Base-by-base conservation (phyloP, 2,329 filamentous ascomycete species). In the Fusarium ambrosium region DNA sequence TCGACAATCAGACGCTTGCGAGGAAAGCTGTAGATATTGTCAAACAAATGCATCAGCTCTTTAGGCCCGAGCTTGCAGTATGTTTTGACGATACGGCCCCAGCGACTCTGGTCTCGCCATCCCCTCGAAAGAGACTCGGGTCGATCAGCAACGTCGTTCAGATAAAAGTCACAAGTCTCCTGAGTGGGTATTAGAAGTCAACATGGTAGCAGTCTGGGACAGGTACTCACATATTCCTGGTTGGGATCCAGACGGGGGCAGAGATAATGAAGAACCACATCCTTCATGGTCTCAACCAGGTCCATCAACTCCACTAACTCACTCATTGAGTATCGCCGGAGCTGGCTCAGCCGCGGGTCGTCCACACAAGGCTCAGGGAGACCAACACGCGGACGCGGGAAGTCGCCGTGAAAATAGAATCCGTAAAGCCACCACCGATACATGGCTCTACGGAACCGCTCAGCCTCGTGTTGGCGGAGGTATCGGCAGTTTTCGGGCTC, bases 371-470 rank as follows among this genome's bases (percentile, higher is more conserved):
- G 82, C 68, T 84, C 83, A 0, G 84, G 84, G 53, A 83, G 79
- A 2, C 82, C 83, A 45, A 80, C 65, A 10, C 82, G 81, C 5
- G 84, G 84, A 29, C 81, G 79, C 11, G 81, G 83, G 39, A 81
- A 80, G 36, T 85, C 84, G 13, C 85, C 85, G 56, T 90, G 88
- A 68, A 89, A 89, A 69, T 88, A 86, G 37, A 84, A 84, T 8
- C 87, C 83, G 71, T 87, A 90, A 5, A 88, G 82, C 87, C 88
- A 89, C 88, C 88, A 90, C 36, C 83, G 80, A 61, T 88, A 89
- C 34, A 90, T 78, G 1, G 87, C 88, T 70, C 84, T 83, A 6
- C 89, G 85, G 61, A 89, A 82, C 58, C 87, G 84, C n/a, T 79
- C 72, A 32, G 82, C 82, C 75, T 90, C 89, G 29, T 83, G 79